Evolutionary conservation across 2,329 filamentous ascomycete species (phyloP).

Genomic region (Zymoseptoria ardabiliae): DNA sequence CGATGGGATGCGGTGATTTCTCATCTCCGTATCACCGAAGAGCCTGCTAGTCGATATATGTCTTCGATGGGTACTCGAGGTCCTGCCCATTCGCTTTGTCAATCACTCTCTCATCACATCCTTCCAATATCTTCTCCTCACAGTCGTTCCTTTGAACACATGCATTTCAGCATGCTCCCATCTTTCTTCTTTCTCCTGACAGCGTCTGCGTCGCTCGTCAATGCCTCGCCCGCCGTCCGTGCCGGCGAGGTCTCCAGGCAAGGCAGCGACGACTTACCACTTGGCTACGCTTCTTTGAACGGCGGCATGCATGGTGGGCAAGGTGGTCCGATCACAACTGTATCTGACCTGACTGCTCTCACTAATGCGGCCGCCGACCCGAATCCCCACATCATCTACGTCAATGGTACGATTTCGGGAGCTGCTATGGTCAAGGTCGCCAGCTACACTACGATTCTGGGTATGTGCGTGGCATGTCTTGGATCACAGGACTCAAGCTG

Average conservation of each 20-base stretch:
- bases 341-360: slow-evolving; percentile 39
- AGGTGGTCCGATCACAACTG: slow-evolving; percentile 39
- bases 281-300: slow-evolving; percentile 24
- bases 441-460: slow-evolving; percentile 47
- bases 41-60: neutral
- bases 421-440: slow-evolving; percentile 27
- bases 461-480: slow-evolving; percentile 14
- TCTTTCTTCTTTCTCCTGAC: neutral
- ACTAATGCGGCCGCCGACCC: slow-evolving; percentile 29
- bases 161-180: neutral
- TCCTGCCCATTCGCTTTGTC: neutral
- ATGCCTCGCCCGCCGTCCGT: neutral
- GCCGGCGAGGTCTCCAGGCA: neutral
- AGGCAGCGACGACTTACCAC: slow-evolving; percentile 3
- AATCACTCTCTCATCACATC: neutral
- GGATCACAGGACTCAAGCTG: neutral
- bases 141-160: neutral
- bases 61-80: neutral
- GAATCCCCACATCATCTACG: slow-evolving; percentile 37
- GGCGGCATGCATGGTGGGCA: slow-evolving; percentile 41
- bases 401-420: slow-evolving; percentile 34
- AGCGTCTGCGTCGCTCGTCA: neutral
- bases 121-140: neutral
- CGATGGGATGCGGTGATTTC: neutral
- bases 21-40: neutral